Conservation (phyloP, 2,329 filamentous ascomycete species). For the Seiridium unicorne region DNA sequence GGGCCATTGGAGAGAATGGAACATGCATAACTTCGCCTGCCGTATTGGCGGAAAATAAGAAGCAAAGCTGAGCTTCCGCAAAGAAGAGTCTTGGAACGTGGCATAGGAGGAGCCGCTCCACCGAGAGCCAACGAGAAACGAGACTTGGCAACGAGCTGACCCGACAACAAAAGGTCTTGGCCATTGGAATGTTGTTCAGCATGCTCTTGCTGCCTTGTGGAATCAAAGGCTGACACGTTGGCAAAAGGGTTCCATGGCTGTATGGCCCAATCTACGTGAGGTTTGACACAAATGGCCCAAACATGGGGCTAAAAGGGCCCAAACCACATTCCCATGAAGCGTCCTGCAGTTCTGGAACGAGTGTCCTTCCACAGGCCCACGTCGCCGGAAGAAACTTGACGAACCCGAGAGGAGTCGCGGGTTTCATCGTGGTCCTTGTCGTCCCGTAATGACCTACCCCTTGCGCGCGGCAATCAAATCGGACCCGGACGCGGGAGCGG, state of each 20-base stretch:
- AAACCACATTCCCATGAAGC: background rate
- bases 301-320: background rate
- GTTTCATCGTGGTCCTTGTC: background rate
- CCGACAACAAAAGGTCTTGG: background rate
- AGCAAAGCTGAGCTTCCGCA: background rate
- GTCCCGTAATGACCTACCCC: background rate
- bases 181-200: background rate
- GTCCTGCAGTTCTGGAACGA: background rate
- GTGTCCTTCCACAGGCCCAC: background rate
- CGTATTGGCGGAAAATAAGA: background rate
- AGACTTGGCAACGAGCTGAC: background rate
- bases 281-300: background rate
- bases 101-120: background rate
- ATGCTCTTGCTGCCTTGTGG: background rate
- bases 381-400: background rate
- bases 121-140: background rate
- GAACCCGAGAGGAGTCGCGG: background rate
- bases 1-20: too few relatives aligned
- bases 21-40: background rate
- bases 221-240: constrained; percentile 12
- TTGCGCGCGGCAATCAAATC: background rate
- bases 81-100: background rate
- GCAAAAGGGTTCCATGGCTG: background rate
- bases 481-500: background rate
- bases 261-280: background rate